Percentiles rank a stretch among this genome's conserved stretches.
Conservation (phyloP, 768 basidiomycete genomes). For the Cyclocybe aegerita region DNA sequence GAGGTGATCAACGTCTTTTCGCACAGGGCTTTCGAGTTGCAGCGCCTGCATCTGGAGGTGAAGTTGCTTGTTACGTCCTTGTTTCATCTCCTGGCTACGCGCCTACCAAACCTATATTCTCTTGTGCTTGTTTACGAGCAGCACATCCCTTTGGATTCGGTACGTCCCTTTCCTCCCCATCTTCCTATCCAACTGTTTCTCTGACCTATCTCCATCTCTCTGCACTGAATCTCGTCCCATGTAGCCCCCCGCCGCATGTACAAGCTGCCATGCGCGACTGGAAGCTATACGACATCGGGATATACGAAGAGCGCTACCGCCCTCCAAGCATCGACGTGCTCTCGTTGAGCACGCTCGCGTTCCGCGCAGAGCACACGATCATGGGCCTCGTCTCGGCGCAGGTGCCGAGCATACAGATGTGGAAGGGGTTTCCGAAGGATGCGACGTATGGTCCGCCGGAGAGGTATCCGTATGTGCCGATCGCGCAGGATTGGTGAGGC, state of each 20-base stretch:
- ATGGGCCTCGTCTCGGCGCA: neutral
- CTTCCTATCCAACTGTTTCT: neutral
- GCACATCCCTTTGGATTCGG: neutral
- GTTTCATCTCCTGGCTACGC: slow-evolving; percentile 18
- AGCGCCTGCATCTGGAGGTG: slow-evolving; percentile 23
- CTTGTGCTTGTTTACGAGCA: slow-evolving; percentile 18
- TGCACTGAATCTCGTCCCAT: neutral
- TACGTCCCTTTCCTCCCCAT: neutral
- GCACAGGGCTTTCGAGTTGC: slow-evolving; percentile 18
- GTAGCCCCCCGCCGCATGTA: neutral
- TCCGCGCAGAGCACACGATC: neutral
- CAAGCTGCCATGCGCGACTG: slow-evolving; percentile 1
- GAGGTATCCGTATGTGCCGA: too few relatives aligned
- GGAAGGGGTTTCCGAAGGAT: slow-evolving; percentile 1
- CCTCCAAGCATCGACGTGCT: neutral
- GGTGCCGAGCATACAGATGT: slow-evolving; percentile 1
- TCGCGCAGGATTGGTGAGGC: too few relatives aligned
- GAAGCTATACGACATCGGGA: slow-evolving; percentile 7
- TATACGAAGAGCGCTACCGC: slow-evolving; percentile 7
- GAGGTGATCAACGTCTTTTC: slow-evolving; percentile 22
- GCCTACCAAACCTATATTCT: slow-evolving; percentile 20
- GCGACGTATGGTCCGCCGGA: too few relatives aligned
- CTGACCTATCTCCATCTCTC: neutral
- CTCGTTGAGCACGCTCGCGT: neutral
- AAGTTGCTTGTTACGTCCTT: slow-evolving; percentile 12